A percentile compares a stretch with the other conserved stretches of the same genome.
Conservation (phyloP, 208 protist species). For the Trypanosoma brucei region DNA sequence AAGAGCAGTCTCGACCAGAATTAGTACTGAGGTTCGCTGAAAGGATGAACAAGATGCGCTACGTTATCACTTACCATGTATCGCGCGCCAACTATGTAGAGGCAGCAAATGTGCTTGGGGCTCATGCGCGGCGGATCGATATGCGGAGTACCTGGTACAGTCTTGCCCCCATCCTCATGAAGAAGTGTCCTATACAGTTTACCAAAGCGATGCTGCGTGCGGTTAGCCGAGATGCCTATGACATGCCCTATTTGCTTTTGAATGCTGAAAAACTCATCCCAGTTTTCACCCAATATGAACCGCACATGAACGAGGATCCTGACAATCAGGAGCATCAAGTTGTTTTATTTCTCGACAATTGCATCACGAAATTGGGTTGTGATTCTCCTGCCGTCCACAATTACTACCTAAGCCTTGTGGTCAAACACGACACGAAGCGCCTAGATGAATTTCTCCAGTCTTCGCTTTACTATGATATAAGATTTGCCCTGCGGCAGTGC, state of each 20-base stretch:
- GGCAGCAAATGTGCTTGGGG: slow-evolving; percentile 46
- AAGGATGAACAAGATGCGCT: slow-evolving; percentile 66
- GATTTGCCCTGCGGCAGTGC: slow-evolving; percentile 92
- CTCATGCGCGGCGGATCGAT: slow-evolving; percentile 27
- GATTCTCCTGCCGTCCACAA: slow-evolving; percentile 90
- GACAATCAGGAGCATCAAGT: slow-evolving; percentile 84
- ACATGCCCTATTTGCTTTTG: slow-evolving; percentile 49
- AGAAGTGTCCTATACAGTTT: slow-evolving; percentile 73
- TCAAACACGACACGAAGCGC: slow-evolving; percentile 57
- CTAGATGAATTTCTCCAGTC: slow-evolving; percentile 76
- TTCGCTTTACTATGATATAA: slow-evolving; percentile 79
- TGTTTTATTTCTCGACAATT: slow-evolving; percentile 89
- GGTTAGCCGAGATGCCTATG: slow-evolving; percentile 35
- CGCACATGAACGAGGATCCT: slow-evolving; percentile 46
- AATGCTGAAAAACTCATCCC: slow-evolving; percentile 86
- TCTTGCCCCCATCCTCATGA: slow-evolving; percentile 86
- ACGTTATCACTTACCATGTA: slow-evolving; percentile 45
- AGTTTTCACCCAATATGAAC: slow-evolving; percentile 87
- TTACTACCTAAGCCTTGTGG: slow-evolving; percentile 92
- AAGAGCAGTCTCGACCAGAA: slow-evolving; percentile 77
- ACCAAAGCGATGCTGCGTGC: slow-evolving; percentile 60
- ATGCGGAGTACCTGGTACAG: slow-evolving; percentile 86
- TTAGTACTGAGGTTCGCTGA: slow-evolving; percentile 78
- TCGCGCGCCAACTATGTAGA: slow-evolving; percentile 30
- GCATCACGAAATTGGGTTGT: slow-evolving; percentile 79